phyloP scores from a whole-genome alignment of 805 yeast species.

The Candida endomychidarum region DNA sequence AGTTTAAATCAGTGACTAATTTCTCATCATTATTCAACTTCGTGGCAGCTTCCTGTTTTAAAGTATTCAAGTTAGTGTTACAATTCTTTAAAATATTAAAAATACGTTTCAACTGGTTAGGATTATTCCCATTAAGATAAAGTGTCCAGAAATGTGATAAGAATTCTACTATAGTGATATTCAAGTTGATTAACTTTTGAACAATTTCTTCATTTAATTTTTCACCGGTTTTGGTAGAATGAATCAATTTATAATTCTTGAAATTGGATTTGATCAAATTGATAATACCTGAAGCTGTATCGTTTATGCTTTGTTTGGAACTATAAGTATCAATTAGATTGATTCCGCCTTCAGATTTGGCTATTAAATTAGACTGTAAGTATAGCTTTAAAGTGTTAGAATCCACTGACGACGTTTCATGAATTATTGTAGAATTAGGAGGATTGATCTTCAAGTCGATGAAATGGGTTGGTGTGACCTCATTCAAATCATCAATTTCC shows the following conservation, averaged over 20 bases:
- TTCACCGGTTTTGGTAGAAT: slow-evolving; percentile 7
- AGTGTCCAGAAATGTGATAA: slow-evolving; percentile 45
- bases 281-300: slow-evolving; percentile 31
- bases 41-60: slow-evolving; percentile 21
- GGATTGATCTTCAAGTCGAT: slow-evolving; percentile 33
- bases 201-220: slow-evolving; percentile 23
- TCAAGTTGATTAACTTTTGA: slow-evolving; percentile 37
- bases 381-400: slow-evolving; percentile 17
- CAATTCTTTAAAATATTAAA: slow-evolving; percentile 37
- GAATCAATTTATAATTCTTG: slow-evolving; percentile 26
- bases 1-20: slow-evolving; percentile 29
- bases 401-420: slow-evolving; percentile 1
- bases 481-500: slow-evolving; percentile 38
- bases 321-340: slow-evolving; percentile 27
- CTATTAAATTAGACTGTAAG: slow-evolving; percentile 18
- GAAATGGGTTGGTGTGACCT: slow-evolving; percentile 28
- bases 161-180: slow-evolving; percentile 42
- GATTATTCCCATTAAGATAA: slow-evolving; percentile 35
- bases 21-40: slow-evolving; percentile 27
- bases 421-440: background rate
- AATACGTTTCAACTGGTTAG: slow-evolving; percentile 38
- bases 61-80: slow-evolving; percentile 26
- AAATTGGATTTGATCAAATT: slow-evolving; percentile 35
- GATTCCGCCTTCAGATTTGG: slow-evolving; percentile 14
- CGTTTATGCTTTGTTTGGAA: slow-evolving; percentile 25